phyloP scores from a whole-genome alignment of 257 asterid genomes.

The Linaria vulgaris region DNA sequence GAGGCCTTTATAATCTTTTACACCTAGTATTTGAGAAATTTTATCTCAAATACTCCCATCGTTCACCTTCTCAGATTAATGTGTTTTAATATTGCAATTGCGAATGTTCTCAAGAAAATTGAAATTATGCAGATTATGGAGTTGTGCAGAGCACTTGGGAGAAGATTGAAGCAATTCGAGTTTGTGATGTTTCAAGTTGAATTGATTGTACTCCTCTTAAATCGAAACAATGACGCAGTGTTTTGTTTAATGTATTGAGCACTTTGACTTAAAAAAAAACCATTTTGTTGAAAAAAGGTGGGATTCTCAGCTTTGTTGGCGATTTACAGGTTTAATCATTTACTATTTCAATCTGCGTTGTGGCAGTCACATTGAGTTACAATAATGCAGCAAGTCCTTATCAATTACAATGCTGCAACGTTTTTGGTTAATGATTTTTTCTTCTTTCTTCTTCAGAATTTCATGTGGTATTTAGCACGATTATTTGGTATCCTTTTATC shows the following conservation, averaged over 20 bases:
- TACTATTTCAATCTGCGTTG: constrained; percentile 9
- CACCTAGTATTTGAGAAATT: not conserved
- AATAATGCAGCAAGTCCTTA: constrained; percentile 18
- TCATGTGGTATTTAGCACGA: too few relatives aligned
- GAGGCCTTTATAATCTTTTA: not conserved
- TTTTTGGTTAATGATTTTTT: too few relatives aligned
- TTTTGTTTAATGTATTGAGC: constrained; percentile 17
- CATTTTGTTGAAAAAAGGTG: not conserved
- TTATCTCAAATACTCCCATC: not conserved
- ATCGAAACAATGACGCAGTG: constrained; percentile 11
- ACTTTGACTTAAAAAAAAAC: constrained; percentile 5
- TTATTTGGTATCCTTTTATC: not conserved
- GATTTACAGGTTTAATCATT: constrained; percentile 8
- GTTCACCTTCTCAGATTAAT: too few relatives aligned
- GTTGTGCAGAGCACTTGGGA: constrained; percentile 3
- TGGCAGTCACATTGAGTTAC: constrained; percentile 9
- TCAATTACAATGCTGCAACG: not conserved
- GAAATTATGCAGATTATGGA: constrained; percentile 32
- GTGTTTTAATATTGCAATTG: too few relatives aligned
- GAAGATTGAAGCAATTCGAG: constrained; percentile 15
- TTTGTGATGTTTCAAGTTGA: constrained; percentile 23
- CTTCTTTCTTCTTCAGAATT: too few relatives aligned
- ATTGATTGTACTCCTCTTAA: constrained; percentile 10
- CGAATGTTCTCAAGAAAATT: not conserved
- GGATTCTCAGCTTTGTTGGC: constrained; percentile 18